Percentiles rank a stretch among this genome's conserved stretches.
Conservation (phyloP, 1,284 basidiomycete genomes). For the Boletellus dicymbophilus region DNA sequence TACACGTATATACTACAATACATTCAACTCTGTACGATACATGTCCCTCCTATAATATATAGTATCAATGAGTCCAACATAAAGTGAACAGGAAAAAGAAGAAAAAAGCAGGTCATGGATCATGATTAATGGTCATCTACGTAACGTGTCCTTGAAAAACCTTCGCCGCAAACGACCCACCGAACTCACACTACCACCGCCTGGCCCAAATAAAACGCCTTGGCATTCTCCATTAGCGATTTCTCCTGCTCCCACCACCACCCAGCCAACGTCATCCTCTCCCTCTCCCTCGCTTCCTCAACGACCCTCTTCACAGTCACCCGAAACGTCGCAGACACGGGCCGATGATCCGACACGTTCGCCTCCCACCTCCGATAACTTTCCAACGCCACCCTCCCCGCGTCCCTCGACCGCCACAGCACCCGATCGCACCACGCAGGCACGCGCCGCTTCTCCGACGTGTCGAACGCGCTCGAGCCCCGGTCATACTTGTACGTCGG, state of each 20-base stretch:
- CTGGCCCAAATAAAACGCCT: conserved; percentile 53
- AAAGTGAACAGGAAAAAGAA: too few relatives aligned
- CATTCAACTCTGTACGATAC: too few relatives aligned
- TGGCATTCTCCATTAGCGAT: conserved; percentile 50
- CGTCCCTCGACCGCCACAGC: conserved; percentile 72
- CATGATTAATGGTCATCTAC: too few relatives aligned
- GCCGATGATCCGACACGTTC: conserved; percentile 85
- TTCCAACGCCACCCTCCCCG: conserved; percentile 58
- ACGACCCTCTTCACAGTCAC: conserved; percentile 75
- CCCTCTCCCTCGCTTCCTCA: conserved; percentile 53
- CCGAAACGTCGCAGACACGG: conserved; percentile 78
- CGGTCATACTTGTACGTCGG: conserved; percentile 98
- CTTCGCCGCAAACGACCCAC: too few relatives aligned
- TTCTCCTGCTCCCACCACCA: conserved; percentile 64
- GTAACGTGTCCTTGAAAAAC: too few relatives aligned
- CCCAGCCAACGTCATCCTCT: conserved; percentile 53
- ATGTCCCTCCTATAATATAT: too few relatives aligned
- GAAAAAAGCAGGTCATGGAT: too few relatives aligned
- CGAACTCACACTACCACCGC: too few relatives aligned
- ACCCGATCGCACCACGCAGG: conserved; percentile 98
- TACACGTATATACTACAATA: too few relatives aligned
- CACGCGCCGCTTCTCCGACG: conserved; percentile 84
- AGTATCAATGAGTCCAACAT: too few relatives aligned
- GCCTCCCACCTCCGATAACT: conserved; percentile 81
- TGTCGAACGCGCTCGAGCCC: conserved; percentile 78